These are phyloP conservation scores for Camellia lanceoleosa DNA, from an alignment of 148 eudicot genomes.

Conservation along the genomic window DNA sequence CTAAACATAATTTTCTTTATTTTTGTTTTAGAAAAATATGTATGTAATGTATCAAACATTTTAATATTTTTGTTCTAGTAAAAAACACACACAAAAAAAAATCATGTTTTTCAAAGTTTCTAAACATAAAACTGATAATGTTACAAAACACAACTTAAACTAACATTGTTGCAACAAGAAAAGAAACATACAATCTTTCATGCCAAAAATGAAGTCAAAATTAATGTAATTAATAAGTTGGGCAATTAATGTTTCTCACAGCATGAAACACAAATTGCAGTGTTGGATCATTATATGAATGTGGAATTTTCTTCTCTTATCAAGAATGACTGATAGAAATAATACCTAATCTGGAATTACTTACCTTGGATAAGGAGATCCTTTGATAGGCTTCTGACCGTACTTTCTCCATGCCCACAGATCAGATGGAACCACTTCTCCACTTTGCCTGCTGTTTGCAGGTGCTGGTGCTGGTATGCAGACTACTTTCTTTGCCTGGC, in stretches of 20 bases:
- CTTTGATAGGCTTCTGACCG: conserved; percentile 93
- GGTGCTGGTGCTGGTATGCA: conserved; percentile 90
- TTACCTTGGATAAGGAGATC: conserved; percentile 95
- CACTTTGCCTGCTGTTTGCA: conserved; percentile 69
- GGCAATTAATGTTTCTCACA: neutral
- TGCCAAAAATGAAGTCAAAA: too few relatives aligned
- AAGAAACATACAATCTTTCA: too few relatives aligned
- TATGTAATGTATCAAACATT: too few relatives aligned
- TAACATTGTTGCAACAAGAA: too few relatives aligned
- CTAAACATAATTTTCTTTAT: too few relatives aligned
- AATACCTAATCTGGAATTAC: neutral
- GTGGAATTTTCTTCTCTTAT: neutral
- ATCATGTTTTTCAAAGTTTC: too few relatives aligned
- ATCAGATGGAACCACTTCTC: conserved; percentile 94
- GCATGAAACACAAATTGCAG: neutral
- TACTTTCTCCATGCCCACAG: conserved; percentile 98
- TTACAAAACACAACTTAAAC: too few relatives aligned
- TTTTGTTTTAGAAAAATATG: too few relatives aligned
- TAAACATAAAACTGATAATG: too few relatives aligned
- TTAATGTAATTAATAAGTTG: too few relatives aligned
- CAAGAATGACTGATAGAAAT: neutral
- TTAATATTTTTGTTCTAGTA: too few relatives aligned
- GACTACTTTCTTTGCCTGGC: conserved; percentile 87
- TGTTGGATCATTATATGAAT: neutral
- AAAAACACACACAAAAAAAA: too few relatives aligned